Base-by-base conservation (phyloP, 2,329 filamentous ascomycete genomes). In the Penicillium sp. region DNA sequence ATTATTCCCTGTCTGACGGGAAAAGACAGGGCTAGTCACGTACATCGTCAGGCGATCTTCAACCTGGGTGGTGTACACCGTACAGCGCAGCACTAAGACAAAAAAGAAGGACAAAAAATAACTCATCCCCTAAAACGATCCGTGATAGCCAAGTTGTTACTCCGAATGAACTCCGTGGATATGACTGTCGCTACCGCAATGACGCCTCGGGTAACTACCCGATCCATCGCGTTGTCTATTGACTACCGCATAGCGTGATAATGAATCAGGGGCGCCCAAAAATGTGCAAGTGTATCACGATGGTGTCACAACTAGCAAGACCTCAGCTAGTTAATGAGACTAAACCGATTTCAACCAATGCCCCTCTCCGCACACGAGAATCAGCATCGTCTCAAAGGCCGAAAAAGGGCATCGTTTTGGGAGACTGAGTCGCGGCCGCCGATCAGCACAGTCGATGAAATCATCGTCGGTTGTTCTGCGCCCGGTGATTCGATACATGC, bases 401-500 rank as follows among this genome's bases (percentile, higher is more conserved):
- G 48, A 43, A 24, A 51, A 29, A 51, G 14, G 11, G 24, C 31
- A 19, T 39, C 35, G 16, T 19, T 39, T 39, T 39, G 46, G 37
- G 7, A 43, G n/a, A 57, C 26, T 31, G 52, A 52, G 48, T 55
- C 56, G 59, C 49, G 49, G 48, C 53, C 56, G 59, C 49, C 49
- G 49, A 52, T 52, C 52, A 52, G 39, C 7, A 22, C 52, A 35
- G 29, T 35, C 52, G 31, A 66, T 66, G 64, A 66, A 49, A 47
- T 66, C 64, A 66, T 66, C 35, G 50, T 41, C 45, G 56, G 11
- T 52, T 55, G 19, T 22, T 51, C 50, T 55, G 56, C 43, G 50
- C n/a, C 27, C 29, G 49, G 21, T 66, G 59, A 66, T 66, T 64
- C 50, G 64, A 56, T 56, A 27, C 48, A 53, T 31, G 57, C 51